Evolutionary conservation across 805 yeast species (phyloP).

Genomic region (Maudiozyma serrabonitensis): DNA sequence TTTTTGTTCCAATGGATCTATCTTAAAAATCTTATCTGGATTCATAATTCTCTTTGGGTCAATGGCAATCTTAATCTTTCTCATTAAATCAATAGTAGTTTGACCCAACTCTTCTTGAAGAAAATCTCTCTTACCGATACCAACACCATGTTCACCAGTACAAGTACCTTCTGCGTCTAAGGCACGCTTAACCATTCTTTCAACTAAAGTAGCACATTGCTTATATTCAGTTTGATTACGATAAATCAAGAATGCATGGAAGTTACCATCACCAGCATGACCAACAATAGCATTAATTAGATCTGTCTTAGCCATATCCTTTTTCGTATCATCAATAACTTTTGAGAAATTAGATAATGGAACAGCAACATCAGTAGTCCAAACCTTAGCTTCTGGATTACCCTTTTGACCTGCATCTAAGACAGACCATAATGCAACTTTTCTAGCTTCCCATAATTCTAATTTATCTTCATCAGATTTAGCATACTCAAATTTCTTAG

Average conservation of each 20-base stretch:
- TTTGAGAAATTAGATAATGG: conserved; percentile 60
- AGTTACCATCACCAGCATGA: conserved; percentile 80
- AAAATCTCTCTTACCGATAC: conserved; percentile 62
- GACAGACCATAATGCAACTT: conserved; percentile 56
- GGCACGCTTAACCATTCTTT: conserved; percentile 56
- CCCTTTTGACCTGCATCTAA: conserved; percentile 52
- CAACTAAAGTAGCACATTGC: conserved; percentile 41
- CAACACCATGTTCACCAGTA: conserved; percentile 84
- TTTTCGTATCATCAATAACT: conserved; percentile 53
- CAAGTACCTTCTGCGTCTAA: conserved; percentile 70
- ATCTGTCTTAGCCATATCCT: conserved; percentile 45
- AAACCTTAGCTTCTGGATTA: conserved; percentile 41
- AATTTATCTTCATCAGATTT: conserved; percentile 49
- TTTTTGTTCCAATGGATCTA: conserved; percentile 38
- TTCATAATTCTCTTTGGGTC: conserved; percentile 63
- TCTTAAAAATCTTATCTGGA: conserved; percentile 69
- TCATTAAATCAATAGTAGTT: conserved; percentile 61
- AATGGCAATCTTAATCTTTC: conserved; percentile 58
- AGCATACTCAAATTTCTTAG: conserved; percentile 54
- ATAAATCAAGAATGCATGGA: conserved; percentile 59
- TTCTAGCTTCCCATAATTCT: conserved; percentile 69
- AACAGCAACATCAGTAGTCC: conserved; percentile 80
- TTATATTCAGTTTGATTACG: conserved; percentile 40
- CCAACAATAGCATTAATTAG: conserved; percentile 56
- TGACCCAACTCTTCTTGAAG: conserved; percentile 56